These are phyloP conservation scores for Trypanosoma mega DNA, from an alignment of 208 protist species.

Conservation along the genomic window DNA sequence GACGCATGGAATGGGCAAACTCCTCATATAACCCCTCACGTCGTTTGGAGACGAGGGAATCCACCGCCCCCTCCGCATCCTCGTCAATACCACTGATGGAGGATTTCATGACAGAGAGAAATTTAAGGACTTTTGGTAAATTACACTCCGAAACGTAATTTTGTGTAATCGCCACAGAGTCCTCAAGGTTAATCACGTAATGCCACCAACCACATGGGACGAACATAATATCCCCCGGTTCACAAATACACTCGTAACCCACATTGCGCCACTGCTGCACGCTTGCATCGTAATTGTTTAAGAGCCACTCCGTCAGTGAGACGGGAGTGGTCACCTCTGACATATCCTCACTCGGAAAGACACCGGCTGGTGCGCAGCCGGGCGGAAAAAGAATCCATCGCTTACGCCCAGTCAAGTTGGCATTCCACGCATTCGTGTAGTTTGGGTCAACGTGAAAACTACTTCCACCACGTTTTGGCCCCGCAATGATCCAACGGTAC, in stretches of 20 bases:
- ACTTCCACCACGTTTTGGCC: slow-evolving; percentile 76
- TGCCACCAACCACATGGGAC: slow-evolving; percentile 92
- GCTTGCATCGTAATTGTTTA: slow-evolving; percentile 83
- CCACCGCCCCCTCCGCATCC: slow-evolving; percentile 55
- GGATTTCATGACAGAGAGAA: slow-evolving; percentile 74
- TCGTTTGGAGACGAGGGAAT: slow-evolving; percentile 40
- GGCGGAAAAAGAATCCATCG: slow-evolving; percentile 90
- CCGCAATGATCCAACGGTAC: slow-evolving; percentile 89
- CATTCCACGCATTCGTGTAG: slow-evolving; percentile 89
- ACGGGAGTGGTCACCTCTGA: slow-evolving; percentile 83
- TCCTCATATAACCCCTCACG: slow-evolving; percentile 57
- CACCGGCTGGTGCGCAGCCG: slow-evolving; percentile 58
- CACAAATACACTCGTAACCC: slow-evolving; percentile 83
- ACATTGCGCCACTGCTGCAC: slow-evolving; percentile 55
- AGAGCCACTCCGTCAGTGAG: slow-evolving; percentile 87
- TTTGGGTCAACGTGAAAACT: slow-evolving; percentile 91
- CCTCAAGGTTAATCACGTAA: slow-evolving; percentile 86
- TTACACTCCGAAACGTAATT: slow-evolving; percentile 88
- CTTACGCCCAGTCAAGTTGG: slow-evolving; percentile 85
- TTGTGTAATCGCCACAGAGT: slow-evolving; percentile 87
- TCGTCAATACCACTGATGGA: slow-evolving; percentile 89
- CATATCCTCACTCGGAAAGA: slow-evolving; percentile 79
- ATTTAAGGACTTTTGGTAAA: slow-evolving; percentile 76
- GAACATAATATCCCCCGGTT: slow-evolving; percentile 90
- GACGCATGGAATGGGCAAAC: slow-evolving; percentile 62